Evolutionary conservation across 1,139 yeast species (phyloP), one percentile per base, ranked within the genome.

Genomic region (Debaryomycetaceae sp.): DNA sequence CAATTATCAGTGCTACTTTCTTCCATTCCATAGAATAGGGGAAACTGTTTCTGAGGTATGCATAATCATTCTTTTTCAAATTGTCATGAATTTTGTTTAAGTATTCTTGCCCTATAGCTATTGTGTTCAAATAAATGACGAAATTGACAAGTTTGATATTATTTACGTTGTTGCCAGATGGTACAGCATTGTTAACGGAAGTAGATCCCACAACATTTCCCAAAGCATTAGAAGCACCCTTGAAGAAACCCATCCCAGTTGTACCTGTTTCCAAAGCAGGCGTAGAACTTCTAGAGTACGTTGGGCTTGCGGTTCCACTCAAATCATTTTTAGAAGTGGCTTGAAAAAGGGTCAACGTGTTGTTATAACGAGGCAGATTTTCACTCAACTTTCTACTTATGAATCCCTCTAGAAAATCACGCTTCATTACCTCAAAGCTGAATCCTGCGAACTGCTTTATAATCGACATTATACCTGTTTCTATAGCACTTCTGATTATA

Each of bases 121-220:
- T 67, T 2, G 87, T 77, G 54, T 85, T 84, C 46, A 85, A 63
- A 43, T 81, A 73, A 2, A 81, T 62, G 32, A 83, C 64, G 52
- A 70, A 80, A 17, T 65, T 72, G 33, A 67, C 65, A 14, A 86
- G 59, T 47, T 67, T 64, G 8, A 65, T 53, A 45, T 56, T 66
- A 30, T 58, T 58, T 4, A 56, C 35, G 1, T 61, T 48, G 29
- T 50, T 46, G 17, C 51, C 47, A 17, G 55, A 44, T 5, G 58
- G 52, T n/a, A 47, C 51, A 17, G 53, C 52, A 13, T 59, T 50
- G 5, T 52, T 47, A 6, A 54, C 53, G 4, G 63, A 49, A 4
- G 63, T 56, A 17, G 62, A 51, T 4, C 69, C 67, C 7, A 70
- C 76, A 4, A 70, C 77, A 43, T 64, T 70, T n/a, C 75, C 76